Conservation (phyloP, 306 rosid species). For the Sesbania bispinosa region DNA sequence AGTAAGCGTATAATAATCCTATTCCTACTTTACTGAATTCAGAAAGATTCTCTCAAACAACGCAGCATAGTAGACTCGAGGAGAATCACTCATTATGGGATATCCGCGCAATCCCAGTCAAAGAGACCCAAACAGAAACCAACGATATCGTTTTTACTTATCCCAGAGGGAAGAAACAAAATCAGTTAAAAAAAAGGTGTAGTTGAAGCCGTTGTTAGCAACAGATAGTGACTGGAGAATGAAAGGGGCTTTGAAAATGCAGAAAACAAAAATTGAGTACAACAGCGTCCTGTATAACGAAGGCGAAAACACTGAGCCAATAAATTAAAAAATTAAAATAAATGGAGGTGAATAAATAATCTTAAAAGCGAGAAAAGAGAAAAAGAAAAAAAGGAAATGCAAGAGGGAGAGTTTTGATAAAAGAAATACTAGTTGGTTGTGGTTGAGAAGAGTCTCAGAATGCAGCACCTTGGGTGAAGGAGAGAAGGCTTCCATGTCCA, state of each 20-base stretch:
- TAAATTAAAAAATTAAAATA: background rate
- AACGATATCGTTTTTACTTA: background rate
- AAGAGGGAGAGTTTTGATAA: background rate
- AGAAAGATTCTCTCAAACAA: conserved; percentile 5
- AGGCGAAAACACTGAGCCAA: background rate
- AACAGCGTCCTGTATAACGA: background rate
- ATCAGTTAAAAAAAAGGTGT: no score
- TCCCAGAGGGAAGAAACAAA: no score
- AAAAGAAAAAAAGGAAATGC: background rate
- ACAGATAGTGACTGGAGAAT: background rate
- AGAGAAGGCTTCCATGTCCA: conserved; percentile 72
- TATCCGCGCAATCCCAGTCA: background rate
- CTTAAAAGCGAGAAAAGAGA: background rate
- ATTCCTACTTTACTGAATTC: background rate
- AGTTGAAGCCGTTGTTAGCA: no score
- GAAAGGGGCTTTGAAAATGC: background rate
- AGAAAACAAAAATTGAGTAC: background rate
- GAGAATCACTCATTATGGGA: background rate
- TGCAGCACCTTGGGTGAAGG: conserved; percentile 62
- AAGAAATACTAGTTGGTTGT: no score
- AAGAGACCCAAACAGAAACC: background rate
- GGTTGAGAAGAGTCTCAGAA: background rate
- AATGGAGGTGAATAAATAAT: background rate
- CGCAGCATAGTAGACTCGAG: background rate
- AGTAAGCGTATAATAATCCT: background rate